Evolutionary conservation across 768 basidiomycete genomes (phyloP).

Genomic region (Panaeolus papilionaceus): DNA sequence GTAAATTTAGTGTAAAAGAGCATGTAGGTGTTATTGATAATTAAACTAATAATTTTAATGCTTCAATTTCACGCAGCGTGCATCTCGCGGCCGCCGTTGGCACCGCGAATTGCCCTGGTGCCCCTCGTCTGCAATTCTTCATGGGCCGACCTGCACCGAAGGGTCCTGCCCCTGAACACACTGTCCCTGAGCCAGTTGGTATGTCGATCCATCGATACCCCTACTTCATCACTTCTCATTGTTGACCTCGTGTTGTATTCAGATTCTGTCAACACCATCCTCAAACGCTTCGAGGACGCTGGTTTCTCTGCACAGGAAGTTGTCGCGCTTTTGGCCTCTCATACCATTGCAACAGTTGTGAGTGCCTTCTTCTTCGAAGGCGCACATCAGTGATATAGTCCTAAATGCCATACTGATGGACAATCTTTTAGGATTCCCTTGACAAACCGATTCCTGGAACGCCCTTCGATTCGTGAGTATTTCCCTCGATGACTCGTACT

Average conservation of each 20-base stretch:
- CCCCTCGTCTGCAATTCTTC: constrained; percentile 39
- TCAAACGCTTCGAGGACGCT: constrained; percentile 27
- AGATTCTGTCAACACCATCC: constrained; percentile 25
- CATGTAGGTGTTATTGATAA: background rate
- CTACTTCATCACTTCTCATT: background rate
- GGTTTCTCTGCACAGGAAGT: constrained; percentile 25
- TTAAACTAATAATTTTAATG: background rate
- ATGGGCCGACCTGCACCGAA: constrained; percentile 35
- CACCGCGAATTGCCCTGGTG: constrained; percentile 44
- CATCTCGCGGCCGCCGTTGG: constrained; percentile 35
- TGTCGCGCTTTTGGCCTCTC: constrained; percentile 25
- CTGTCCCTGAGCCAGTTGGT: constrained; percentile 30
- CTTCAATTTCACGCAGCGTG: constrained; percentile 19
- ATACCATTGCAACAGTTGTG: constrained; percentile 25
- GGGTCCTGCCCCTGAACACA: constrained; percentile 32
- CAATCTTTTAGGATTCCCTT: background rate
- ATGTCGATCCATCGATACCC: background rate
- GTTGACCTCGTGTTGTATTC: background rate
- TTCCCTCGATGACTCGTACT: background rate
- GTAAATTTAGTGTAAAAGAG: constrained; percentile 6
- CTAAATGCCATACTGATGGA: background rate
- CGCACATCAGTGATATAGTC: background rate
- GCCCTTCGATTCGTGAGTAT: constrained; percentile 33
- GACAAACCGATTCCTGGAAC: constrained; percentile 19
- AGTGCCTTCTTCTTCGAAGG: background rate